Evolutionary conservation across 2,329 filamentous ascomycete species (phyloP).

Genomic region (Penicillium sp.): DNA sequence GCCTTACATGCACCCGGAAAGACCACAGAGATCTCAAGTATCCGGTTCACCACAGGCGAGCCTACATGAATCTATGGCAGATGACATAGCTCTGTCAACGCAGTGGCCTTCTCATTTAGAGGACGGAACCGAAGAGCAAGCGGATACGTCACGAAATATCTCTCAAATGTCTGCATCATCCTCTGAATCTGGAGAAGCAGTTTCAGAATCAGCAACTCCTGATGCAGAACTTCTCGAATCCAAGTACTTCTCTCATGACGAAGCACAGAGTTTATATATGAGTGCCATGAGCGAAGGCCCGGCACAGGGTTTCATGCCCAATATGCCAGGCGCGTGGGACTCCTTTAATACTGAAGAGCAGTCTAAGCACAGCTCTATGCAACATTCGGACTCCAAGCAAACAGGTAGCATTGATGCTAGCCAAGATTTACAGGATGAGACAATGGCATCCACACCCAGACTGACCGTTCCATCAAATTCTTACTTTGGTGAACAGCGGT

Average conservation of each 20-base stretch:
- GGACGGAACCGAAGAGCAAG: conserved; percentile 2
- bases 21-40: not conserved
- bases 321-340: conserved; percentile 47
- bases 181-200: conserved; percentile 26
- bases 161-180: conserved; percentile 16
- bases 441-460: conserved; percentile 31
- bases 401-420: not conserved
- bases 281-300: conserved; percentile 55
- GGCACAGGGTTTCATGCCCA: conserved; percentile 29
- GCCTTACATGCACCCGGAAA: not conserved
- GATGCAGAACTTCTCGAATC: conserved; percentile 47
- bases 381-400: not conserved
- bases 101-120: not conserved
- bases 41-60: not conserved
- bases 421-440: not conserved
- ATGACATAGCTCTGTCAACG: not conserved
- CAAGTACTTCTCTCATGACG: conserved; percentile 49
- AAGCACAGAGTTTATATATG: conserved; percentile 55
- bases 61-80: not conserved
- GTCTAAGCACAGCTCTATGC: not conserved
- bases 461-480: conserved; percentile 22
- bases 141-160: conserved; percentile 3
- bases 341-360: conserved; percentile 24
- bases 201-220: conserved; percentile 24
- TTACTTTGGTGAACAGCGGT: conserved; percentile 12